Evolutionary conservation across 2,329 filamentous ascomycete genomes (phyloP).

Genomic region (Bisporella sp.): DNA sequence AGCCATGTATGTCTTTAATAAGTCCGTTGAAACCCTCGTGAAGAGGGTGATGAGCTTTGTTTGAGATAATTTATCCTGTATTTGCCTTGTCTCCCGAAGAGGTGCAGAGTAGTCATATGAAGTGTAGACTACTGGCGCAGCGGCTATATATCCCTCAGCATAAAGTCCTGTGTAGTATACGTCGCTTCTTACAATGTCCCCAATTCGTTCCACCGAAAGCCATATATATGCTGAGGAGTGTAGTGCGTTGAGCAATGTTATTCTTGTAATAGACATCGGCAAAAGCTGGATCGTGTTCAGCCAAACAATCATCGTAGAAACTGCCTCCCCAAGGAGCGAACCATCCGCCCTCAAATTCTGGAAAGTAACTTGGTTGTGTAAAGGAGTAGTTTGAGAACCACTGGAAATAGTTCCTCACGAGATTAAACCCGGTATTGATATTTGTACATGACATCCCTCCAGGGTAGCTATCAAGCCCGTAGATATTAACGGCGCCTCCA

Average conservation of each 20-base stretch:
- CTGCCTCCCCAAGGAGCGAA: slow-evolving; percentile 46
- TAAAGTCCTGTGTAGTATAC: not conserved
- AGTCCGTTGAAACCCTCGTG: slow-evolving; percentile 41
- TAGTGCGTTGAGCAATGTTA: slow-evolving; percentile 43
- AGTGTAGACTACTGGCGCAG: slow-evolving; percentile 42
- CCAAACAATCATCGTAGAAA: slow-evolving; percentile 43
- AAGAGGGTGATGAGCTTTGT: slow-evolving; percentile 49
- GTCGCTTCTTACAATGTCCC: slow-evolving; percentile 36
- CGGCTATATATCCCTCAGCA: slow-evolving; percentile 21
- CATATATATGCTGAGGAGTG: slow-evolving; percentile 44
- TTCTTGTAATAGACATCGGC: slow-evolving; percentile 51
- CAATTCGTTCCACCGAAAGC: slow-evolving; percentile 49
- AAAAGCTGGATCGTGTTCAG: slow-evolving; percentile 40
- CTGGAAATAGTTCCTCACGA: slow-evolving; percentile 46
- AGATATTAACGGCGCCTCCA: slow-evolving; percentile 45
- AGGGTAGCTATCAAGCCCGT: slow-evolving; percentile 40
- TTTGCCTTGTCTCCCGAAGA: slow-evolving; percentile 45
- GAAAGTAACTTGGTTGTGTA: slow-evolving; percentile 45
- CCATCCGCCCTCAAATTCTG: slow-evolving; percentile 47
- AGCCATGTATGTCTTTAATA: slow-evolving; percentile 45
- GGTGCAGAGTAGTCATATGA: slow-evolving; percentile 40
- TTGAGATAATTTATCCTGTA: slow-evolving; percentile 45
- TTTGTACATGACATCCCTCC: slow-evolving; percentile 44
- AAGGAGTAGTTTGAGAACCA: slow-evolving; percentile 50
- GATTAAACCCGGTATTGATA: slow-evolving; percentile 38